phyloP scores from a whole-genome alignment of 1,139 yeast genomes.

The Scheffersomyces segobiensis region DNA sequence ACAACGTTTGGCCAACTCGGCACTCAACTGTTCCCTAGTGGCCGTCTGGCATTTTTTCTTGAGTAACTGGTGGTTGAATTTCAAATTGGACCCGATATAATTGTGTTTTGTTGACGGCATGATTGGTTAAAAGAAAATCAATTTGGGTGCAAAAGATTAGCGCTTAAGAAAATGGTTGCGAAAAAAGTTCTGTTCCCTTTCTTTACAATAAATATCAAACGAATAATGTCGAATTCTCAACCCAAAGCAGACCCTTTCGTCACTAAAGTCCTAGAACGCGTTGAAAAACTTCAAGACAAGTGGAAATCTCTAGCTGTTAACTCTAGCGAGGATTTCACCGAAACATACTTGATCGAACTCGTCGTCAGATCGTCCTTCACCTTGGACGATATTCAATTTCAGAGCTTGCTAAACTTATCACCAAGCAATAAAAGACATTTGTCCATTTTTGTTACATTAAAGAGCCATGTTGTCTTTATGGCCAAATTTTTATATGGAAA shows the following conservation, averaged over 20 bases:
- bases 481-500: slow-evolving; percentile 10
- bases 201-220: not conserved
- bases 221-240: not conserved
- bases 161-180: not conserved
- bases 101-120: not conserved
- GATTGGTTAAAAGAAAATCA: not conserved
- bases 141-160: not conserved
- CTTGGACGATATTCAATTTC: slow-evolving; percentile 14
- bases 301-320: not conserved
- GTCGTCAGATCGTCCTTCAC: slow-evolving; percentile 13
- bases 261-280: not conserved
- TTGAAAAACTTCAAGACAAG: not conserved
- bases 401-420: slow-evolving; percentile 13
- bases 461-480: slow-evolving; percentile 8
- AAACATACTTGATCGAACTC: slow-evolving; percentile 17
- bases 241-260: not conserved
- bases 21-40: not conserved
- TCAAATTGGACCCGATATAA: slow-evolving; percentile 12
- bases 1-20: not conserved
- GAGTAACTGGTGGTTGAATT: slow-evolving; percentile 10
- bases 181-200: too few relatives aligned
- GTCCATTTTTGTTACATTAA: slow-evolving; percentile 10
- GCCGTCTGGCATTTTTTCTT: not conserved
- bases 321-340: not conserved
- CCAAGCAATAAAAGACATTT: slow-evolving; percentile 5